Base-by-base conservation (phyloP, 768 basidiomycete species). In the Mycena indigotica region DNA sequence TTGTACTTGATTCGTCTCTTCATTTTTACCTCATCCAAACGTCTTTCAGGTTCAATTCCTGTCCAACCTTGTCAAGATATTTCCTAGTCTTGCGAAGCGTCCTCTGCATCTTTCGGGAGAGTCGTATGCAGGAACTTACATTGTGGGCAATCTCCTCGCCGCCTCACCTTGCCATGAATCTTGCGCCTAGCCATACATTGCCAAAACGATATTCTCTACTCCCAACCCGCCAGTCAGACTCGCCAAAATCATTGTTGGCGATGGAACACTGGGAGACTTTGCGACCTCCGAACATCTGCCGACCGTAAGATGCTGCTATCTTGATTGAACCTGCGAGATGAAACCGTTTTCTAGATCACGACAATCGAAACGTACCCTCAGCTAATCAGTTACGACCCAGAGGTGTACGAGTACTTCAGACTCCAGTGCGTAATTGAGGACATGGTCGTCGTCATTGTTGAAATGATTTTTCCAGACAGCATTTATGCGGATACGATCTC, bases 51-150 rank as follows among this genome's bases (percentile, higher is more conserved):
- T 90, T 72, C 86, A 84, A 17, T 91, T 91, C 66, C 68, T 92
- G 41, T 71, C 70, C 19, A 91, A 91, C 66, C 73, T 90, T 4
- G 85, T 89, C 64, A 85, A 85, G 64, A 83, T 90, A 16, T 91
- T 91, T 69, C 89, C 89, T 8, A 78, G 80, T 62, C 75, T 91
- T 25, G 81, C 81, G 12, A 82, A 72, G 2, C 83, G 89, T 15
- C 89, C 89, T 13, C 76, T 91, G 30, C 72, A 86, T 67, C 65
- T 91, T 35, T 80, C 82, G 0, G 89, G 89, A 8, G 89, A 91
- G 71, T 88, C 86, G 61, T 90, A 90, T 69, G 84, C 89, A 4
- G 89, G 89, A 19, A 80, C 78, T 53, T 89, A 89, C 63, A 89
- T 89, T 51, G 87, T 57, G 25, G 60, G 84, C 66, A 66, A 8